These are phyloP conservation scores for Penicillium ucsense DNA, from an alignment of 495 filamentous ascomycete species.

Conservation along the genomic window DNA sequence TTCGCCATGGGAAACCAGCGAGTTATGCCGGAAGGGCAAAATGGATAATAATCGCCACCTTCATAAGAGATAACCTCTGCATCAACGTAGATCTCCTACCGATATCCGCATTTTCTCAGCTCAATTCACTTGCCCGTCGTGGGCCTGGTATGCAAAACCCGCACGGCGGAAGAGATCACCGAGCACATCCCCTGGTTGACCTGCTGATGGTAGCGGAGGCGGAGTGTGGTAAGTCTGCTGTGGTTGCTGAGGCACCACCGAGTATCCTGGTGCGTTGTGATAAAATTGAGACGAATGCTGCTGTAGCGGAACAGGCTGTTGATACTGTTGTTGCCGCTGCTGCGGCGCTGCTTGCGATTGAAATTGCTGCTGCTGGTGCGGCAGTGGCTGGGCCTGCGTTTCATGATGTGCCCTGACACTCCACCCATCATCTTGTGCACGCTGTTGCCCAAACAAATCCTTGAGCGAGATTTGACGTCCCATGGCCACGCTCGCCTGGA, in stretches of 20 bases:
- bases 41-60: no score
- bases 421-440: constrained; percentile 42
- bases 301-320: constrained; percentile 1
- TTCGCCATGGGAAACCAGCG: no score
- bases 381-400: constrained; percentile 8
- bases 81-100: no score
- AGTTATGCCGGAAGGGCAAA: no score
- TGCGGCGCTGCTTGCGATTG: no score
- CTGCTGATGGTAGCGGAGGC: constrained; percentile 7
- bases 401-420: constrained; percentile 38
- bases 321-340: not conserved
- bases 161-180: constrained; percentile 35
- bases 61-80: no score
- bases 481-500: constrained; percentile 36
- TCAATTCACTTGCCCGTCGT: not conserved
- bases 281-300: not conserved
- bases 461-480: constrained; percentile 43
- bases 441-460: constrained; percentile 47
- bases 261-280: constrained; percentile 5
- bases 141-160: constrained; percentile 26
- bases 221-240: constrained; percentile 6
- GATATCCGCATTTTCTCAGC: no score
- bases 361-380: not conserved
- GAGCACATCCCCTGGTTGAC: constrained; percentile 19
- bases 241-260: constrained; percentile 10